Evolutionary conservation across 108 stramenopile genomes (phyloP), one percentile per base, ranked within the genome.

Genomic region (Stephanodiscus triporus): DNA sequence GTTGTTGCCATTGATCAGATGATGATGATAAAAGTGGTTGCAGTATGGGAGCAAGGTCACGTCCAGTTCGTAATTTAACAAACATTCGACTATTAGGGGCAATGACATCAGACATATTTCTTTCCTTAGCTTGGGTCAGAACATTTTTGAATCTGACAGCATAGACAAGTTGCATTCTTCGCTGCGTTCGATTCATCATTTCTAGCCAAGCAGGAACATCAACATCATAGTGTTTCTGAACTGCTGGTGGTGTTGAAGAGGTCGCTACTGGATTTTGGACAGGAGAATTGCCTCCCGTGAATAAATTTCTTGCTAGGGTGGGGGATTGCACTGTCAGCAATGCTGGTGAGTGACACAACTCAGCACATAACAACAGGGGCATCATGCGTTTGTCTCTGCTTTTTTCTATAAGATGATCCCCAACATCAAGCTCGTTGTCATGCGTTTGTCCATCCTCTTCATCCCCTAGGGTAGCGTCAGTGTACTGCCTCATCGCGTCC

Each of bases 191-290:
- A 75, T 93, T 87, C 89, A 93, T 89, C 74, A 90, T 78, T 70
- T 96, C 95, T 34, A 96, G 78, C 90, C 92, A 96, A 4, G 88
- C 92, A 38, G 94, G 91, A 7, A 85, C 90, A 82, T 95, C 91
- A 7, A 87, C 53, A 9, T 75, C 71, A 19, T 75, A 80, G 23
- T 80, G 76, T 37, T 30, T 60, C 38, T 38, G 56, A 11, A 16
- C 17, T 43, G 20, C 58, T 34, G 11, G 43, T 23, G 19, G 24
- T 32, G 26, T 17, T 26, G 29, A 16, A 45, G 43, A 45, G 14
- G 16, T 40, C 45, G 65, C 50, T 37, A 6, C 3, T 54, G 23
- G 53, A 24, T 9, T 54, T 54, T 9, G 24, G 20, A 26, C 26
- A 2, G 4, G 1, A 9, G 20, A 9, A 4, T 27, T 26, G 26